Base-by-base conservation (phyloP, 2,329 filamentous ascomycete genomes). In the Fusarium mangiferae region DNA sequence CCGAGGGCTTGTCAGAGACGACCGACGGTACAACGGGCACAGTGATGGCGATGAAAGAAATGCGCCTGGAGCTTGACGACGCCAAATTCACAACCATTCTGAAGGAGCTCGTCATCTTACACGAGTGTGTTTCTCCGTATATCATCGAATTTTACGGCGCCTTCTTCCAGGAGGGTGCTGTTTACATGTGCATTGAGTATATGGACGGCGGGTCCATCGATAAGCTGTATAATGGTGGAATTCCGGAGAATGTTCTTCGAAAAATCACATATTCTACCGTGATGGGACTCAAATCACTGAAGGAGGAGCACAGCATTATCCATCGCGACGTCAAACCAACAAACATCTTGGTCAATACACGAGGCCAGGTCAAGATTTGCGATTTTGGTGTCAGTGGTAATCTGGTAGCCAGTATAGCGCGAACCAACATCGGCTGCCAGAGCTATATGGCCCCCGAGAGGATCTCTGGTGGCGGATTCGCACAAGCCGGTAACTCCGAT, bases 41-140 rank as follows among this genome's bases (percentile, higher is more conserved):
- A 56, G 87, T 98, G 68, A 98, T 99, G 96, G 96, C 96, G 20
- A 99, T 99, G 96, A 99, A 99, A 82, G 96, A 99, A 83, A 97
- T 99, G 78, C 91, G 96, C 26, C 87, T 99, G 15, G 96, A 99
- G 82, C 87, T 99, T 60, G 96, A 99, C 79, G 96, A 99, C 82
- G 93, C 94, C 72, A 99, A 99, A 82, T 98, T 99, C 80, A 92
- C 94, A 12, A 95, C 96, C 42, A 99, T 99, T 79, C 93, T 98
- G 78, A 99, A 98, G 90, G 96, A 99, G 83, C 87, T 99, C 54
- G 94, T 99, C 78, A 96, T 99, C 72, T 87, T 99, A 6, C 96
- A 99, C 84, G 93, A 96, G 77, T 99, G 96, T 80, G 88, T 96
- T 7, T 98, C 95, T 5, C 96, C 96, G 0, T 98, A 96, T 83